Evolutionary conservation across 306 rosid species (phyloP).

Genomic region (Medicago lupulina): DNA sequence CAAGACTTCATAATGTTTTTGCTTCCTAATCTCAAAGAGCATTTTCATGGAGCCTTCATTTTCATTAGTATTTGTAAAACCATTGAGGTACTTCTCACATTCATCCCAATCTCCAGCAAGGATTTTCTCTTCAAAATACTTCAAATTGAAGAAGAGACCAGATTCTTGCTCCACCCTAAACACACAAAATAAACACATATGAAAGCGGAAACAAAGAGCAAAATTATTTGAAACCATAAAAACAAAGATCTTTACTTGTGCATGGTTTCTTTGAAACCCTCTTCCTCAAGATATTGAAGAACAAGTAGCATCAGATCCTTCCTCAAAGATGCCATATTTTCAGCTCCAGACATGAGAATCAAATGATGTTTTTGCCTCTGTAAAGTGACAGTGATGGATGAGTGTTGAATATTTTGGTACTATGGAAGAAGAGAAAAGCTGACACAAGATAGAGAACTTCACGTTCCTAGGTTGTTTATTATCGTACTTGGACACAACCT

Average conservation of each 20-base stretch:
- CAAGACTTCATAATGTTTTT: slow-evolving; percentile 83
- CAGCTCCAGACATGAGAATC: slow-evolving; percentile 20
- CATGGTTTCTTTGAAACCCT: slow-evolving; percentile 63
- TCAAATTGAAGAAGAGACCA: slow-evolving; percentile 70
- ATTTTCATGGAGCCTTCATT: slow-evolving; percentile 74
- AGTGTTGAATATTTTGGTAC: too few relatives aligned
- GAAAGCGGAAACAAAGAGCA: neutral
- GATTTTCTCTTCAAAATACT: slow-evolving; percentile 75
- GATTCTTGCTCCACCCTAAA: slow-evolving; percentile 78
- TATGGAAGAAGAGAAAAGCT: neutral
- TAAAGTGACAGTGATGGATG: too few relatives aligned
- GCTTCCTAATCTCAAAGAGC: slow-evolving; percentile 80
- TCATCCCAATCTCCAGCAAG: slow-evolving; percentile 81
- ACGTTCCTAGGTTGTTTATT: neutral
- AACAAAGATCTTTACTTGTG: slow-evolving; percentile 59
- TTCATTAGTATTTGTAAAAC: slow-evolving; percentile 72
- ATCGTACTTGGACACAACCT: neutral
- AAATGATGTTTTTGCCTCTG: neutral
- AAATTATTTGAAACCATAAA: neutral
- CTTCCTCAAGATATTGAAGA: slow-evolving; percentile 83
- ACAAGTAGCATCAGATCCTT: slow-evolving; percentile 73
- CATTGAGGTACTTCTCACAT: slow-evolving; percentile 70
- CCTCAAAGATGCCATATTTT: slow-evolving; percentile 66
- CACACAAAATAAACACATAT: neutral
- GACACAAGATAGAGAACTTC: neutral